Conservation (phyloP, 352 stramenopile genomes). For the Elongisporangium prolatum region DNA sequence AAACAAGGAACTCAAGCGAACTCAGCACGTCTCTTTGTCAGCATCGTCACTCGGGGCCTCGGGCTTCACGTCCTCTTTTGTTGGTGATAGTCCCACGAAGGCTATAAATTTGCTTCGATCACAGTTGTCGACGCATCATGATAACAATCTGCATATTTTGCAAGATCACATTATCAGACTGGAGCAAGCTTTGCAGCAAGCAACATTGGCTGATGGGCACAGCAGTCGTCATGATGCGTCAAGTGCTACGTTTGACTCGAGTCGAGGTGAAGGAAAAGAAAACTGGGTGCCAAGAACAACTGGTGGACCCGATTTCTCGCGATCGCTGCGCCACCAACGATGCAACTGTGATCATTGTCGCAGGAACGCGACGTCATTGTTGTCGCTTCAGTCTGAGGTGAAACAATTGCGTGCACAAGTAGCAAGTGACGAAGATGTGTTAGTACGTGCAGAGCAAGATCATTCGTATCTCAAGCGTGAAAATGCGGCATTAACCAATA, state of each 20-base stretch:
- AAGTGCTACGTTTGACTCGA: conserved; percentile 35
- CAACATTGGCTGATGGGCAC: conserved; percentile 4
- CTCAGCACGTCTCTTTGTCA: background rate
- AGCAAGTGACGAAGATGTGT: conserved; percentile 30
- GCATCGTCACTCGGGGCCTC: conserved; percentile 3
- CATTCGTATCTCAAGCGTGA: conserved; percentile 38
- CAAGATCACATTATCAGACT: conserved; percentile 56
- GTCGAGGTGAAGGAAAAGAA: conserved; percentile 24
- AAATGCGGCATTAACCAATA: conserved; percentile 32
- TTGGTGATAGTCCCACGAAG: conserved; percentile 26
- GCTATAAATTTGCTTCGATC: conserved; percentile 47
- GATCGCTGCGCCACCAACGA: conserved; percentile 20
- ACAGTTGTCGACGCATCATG: conserved; percentile 47
- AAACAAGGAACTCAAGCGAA: conserved; percentile 36
- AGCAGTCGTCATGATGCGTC: conserved; percentile 21
- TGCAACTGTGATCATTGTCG: conserved; percentile 41
- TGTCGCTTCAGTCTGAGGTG: conserved; percentile 45
- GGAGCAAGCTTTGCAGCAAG: conserved; percentile 27
- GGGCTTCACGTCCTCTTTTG: conserved; percentile 12
- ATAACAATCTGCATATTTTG: conserved; percentile 45
- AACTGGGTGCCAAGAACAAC: conserved; percentile 9
- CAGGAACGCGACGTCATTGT: conserved; percentile 19
- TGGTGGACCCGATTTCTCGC: conserved; percentile 17
- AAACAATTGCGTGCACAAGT: conserved; percentile 40
- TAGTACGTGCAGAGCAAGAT: conserved; percentile 40